Evolutionary conservation across 495 filamentous ascomycete genomes (phyloP), one percentile per base, ranked within the genome.

Genomic region (Tuber indicum): DNA sequence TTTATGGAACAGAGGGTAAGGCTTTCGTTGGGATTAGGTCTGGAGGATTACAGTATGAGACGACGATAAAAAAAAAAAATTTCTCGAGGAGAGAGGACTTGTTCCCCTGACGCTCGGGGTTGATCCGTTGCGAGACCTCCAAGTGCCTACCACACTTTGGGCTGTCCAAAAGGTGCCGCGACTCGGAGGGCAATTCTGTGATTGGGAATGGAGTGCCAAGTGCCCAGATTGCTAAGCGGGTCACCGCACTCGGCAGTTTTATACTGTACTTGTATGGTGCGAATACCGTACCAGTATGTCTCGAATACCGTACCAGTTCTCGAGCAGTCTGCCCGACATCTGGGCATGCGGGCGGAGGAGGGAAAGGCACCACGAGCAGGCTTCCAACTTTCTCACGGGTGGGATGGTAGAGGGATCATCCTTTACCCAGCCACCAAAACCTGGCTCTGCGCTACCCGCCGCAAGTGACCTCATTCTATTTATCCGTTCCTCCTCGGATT

Each of bases 381-480:
- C 58, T 26, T 26, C 52, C 9, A 9, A 23, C 52, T 36, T 19
- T 36, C 58, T 36, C 58, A 66, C 58, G 32, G 58, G 16, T 32
- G 58, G 52, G 26, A 36, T 16, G 58, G 26, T 36, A 12, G 58
- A 66, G 58, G 58, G 52, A n/a, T 6, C 58, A 66, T 36, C 32
- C 14, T 36, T 66, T 36, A n/a, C 74, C 16, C 74, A 75, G 66
- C 74, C 74, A 75, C 74, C 26, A 66, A 66, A 17, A 2, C n/a
- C 26, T 32, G 62, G 45, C 69, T n/a, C 41, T 75, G 74, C 42
- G 66, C 74, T 39, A 42, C 49, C 73, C 42, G 41, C n/a, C 32
- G 23, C 58, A 47, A 74, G 73, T 74, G 73, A 74, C 73, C 46
- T 74, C 73, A 74, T 74, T 69, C n/a, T 69, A 26, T 66, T 66